phyloP scores from a whole-genome alignment of 2,329 filamentous ascomycete species.

The Tolypocladium sp. region DNA sequence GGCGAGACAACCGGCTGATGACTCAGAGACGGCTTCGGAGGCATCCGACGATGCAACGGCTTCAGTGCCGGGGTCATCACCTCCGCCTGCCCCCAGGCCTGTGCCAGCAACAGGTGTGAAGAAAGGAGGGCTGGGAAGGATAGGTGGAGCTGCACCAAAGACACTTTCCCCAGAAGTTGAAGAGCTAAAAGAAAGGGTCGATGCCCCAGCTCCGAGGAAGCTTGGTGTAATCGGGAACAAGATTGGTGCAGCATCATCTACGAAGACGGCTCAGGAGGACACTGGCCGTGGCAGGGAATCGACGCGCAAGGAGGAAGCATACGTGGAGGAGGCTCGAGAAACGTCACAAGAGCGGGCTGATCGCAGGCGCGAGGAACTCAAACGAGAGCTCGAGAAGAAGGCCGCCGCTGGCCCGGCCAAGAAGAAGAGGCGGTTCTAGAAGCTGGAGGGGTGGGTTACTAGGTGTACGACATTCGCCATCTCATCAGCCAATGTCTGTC shows the following conservation, averaged over 20 bases:
- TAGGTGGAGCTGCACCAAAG: conserved; percentile 24
- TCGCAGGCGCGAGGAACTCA: conserved; percentile 40
- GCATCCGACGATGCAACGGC: conserved; percentile 19
- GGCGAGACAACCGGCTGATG: conserved; percentile 10
- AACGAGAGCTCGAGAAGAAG: conserved; percentile 40
- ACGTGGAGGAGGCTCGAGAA: conserved; percentile 24
- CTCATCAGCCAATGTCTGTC: not conserved
- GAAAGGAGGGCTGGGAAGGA: conserved; percentile 29
- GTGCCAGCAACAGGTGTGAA: conserved; percentile 6
- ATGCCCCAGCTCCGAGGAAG: conserved; percentile 10
- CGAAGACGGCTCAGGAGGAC: conserved; percentile 5
- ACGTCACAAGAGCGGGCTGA: conserved; percentile 38
- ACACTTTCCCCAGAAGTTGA: conserved; percentile 4
- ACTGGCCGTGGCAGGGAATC: conserved; percentile 11
- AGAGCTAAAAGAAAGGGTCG: not conserved
- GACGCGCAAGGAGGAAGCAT: conserved; percentile 10
- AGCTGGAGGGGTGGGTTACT: not conserved
- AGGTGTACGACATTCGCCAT: not conserved
- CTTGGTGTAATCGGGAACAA: conserved; percentile 27
- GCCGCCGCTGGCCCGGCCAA: conserved; percentile 39
- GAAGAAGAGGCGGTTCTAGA: conserved; percentile 47
- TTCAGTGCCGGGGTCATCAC: conserved; percentile 10
- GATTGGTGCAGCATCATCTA: conserved; percentile 2
- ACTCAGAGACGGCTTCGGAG: conserved; percentile 36
- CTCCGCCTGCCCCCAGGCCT: conserved; percentile 13